Base-by-base conservation (phyloP, 495 filamentous ascomycete genomes). In the Penicillium bialowiezense region DNA sequence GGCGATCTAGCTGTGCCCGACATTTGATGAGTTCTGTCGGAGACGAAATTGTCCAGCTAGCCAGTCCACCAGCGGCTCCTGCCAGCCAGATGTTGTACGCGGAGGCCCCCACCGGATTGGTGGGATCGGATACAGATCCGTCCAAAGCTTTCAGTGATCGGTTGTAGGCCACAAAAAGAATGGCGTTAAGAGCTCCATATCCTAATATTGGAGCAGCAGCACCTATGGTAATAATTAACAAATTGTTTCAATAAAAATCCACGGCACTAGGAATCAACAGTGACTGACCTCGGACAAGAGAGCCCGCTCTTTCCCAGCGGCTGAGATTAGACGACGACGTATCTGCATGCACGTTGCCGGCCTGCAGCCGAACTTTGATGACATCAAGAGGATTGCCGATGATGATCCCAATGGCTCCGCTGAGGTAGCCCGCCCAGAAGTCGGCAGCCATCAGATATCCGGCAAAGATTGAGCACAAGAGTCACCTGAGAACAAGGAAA, bases 1-100 rank as follows among this genome's bases (percentile, higher is more conserved):
- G 62, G 19, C 60, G 38, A 37, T 72, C 71, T 19, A 88, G 62
- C 60, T 96, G 91, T 1, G 89, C 82, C 14, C 88, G 81, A 59
- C 88, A 92, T 68, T 96, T 96, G 48, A 96, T 77, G 9, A 95
- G 74, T 64, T 96, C 91, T 2, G 89, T 93, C 1, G 91, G 91
- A 10, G 90, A 84, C 41, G 84, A 88, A 48, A 96, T 72, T 42
- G 84, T 72, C 76, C 87, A 96, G 19, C 86, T 91, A 24, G 88
- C 86, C 28, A 96, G 70, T 12, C 91, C 91, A 21, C 87, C 86
- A 6, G 81, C 66, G 14, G 85, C 87, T 28, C 91, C 91, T 19
- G 90, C 89, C 9, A 83, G 42, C 80, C 83, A 96, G 12, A 86
- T 79, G 14, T 80, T 83, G 51, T 63, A 60, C 18, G 69, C 32